A percentile compares a stretch with the other conserved stretches of the same genome.
These are phyloP conservation scores for Adiantum capillusveneris DNA, from an alignment of 75 land plant species.

Conservation along the genomic window DNA sequence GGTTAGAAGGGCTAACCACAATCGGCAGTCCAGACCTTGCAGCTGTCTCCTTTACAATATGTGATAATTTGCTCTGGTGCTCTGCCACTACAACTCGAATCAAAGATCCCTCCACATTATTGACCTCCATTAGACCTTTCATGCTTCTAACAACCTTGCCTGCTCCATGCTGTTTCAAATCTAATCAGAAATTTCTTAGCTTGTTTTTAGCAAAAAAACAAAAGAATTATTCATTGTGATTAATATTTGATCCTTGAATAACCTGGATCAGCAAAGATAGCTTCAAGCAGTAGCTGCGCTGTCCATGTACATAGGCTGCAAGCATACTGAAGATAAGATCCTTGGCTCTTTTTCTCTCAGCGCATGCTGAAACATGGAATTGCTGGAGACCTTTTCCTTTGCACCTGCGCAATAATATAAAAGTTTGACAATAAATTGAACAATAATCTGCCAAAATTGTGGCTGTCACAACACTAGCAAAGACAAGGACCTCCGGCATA, in stretches of 20 bases:
- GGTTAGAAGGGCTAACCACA: conserved; percentile 5
- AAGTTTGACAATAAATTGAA: too few species aligned
- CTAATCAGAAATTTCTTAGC: too few species aligned
- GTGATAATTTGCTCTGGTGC: conserved; percentile 8
- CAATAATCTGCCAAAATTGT: too few species aligned
- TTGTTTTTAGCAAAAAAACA: too few species aligned
- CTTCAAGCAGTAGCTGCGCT: background rate
- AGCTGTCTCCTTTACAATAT: background rate
- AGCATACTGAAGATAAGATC: conserved; percentile 2
- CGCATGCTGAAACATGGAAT: too few species aligned
- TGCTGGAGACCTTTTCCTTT: too few species aligned
- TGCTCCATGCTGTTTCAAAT: conserved; percentile 14
- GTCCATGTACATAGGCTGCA: conserved; percentile 8
- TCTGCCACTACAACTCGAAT: conserved; percentile 7
- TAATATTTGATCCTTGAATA: too few species aligned
- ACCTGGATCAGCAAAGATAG: conserved; percentile 6
- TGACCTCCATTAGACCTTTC: background rate
- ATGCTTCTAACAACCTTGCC: conserved; percentile 7
- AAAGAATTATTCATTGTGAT: too few species aligned
- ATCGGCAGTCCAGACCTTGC: conserved; percentile 3
- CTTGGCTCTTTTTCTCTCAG: background rate
- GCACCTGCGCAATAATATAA: too few species aligned
- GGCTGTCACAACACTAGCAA: too few species aligned
- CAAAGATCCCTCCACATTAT: background rate
- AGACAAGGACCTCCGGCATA: too few species aligned